Percentiles rank a stretch among this genome's conserved stretches.
phyloP scores from a whole-genome alignment of 768 basidiomycete genomes.

The Gelatoporia subvermispora region DNA sequence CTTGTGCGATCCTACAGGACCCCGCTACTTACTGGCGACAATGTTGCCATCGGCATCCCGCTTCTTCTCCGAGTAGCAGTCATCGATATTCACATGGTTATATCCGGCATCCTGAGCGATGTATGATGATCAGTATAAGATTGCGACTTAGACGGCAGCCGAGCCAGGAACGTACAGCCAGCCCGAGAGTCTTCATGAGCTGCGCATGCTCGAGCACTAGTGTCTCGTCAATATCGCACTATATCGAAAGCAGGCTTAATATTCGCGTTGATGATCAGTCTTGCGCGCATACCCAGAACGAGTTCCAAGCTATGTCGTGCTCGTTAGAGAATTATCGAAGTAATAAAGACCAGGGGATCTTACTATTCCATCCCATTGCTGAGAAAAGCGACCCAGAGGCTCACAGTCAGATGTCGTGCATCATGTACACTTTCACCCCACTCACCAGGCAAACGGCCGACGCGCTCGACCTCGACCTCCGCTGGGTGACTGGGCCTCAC shows the following conservation, averaged over 20 bases:
- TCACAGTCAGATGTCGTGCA: too few species aligned
- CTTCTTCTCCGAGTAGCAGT: constrained; percentile 59
- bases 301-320: constrained; percentile 55
- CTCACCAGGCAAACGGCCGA: constrained; percentile 10
- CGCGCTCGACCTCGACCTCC: neutral
- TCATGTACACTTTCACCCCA: neutral
- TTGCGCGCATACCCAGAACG: constrained; percentile 48
- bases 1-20: neutral
- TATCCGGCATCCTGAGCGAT: constrained; percentile 52
- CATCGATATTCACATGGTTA: constrained; percentile 55
- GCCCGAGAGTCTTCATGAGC: constrained; percentile 47
- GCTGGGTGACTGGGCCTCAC: too few species aligned
- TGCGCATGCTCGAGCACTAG: constrained; percentile 46
- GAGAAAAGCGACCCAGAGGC: neutral
- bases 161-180: constrained; percentile 28
- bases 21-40: constrained; percentile 31
- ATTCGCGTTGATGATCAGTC: neutral
- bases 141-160: neutral
- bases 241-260: neutral
- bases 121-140: neutral
- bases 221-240: constrained; percentile 58
- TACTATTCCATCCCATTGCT: constrained; percentile 67
- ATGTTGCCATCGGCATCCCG: constrained; percentile 48
- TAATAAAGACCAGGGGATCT: constrained; percentile 15
- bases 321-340: neutral